phyloP scores from a whole-genome alignment of 2,329 filamentous ascomycete genomes.

The Fusarium piperis region DNA sequence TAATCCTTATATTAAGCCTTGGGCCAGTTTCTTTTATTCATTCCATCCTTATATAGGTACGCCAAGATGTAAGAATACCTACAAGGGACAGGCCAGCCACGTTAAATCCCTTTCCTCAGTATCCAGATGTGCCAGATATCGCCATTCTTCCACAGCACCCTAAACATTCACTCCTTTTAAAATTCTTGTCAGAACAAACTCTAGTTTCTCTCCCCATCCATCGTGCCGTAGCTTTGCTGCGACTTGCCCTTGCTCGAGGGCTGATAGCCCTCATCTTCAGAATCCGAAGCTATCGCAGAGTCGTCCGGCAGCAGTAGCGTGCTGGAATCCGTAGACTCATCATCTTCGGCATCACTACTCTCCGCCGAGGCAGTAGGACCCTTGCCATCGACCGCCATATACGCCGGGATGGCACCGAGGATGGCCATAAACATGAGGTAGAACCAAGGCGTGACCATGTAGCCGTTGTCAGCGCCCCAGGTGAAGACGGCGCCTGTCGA shows the following conservation, averaged over 20 bases:
- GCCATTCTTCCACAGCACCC: background rate
- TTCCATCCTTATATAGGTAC: background rate
- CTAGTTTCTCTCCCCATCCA: conserved; percentile 2
- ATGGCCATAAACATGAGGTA: conserved; percentile 71
- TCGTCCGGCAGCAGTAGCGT: conserved; percentile 34
- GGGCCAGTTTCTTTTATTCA: background rate
- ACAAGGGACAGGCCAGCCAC: background rate
- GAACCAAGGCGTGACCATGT: conserved; percentile 85
- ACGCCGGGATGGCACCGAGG: conserved; percentile 76
- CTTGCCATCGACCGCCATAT: conserved; percentile 78
- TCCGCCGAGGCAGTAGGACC: conserved; percentile 61
- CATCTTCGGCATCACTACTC: conserved; percentile 45
- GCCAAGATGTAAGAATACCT: background rate
- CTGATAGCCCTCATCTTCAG: conserved; percentile 30
- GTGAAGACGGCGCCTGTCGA: conserved; percentile 78
- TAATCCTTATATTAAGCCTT: background rate
- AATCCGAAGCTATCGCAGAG: conserved; percentile 32
- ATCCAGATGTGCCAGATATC: background rate
- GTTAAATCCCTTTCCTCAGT: background rate
- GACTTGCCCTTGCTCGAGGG: conserved; percentile 24
- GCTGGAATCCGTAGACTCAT: conserved; percentile 24
- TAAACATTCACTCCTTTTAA: background rate
- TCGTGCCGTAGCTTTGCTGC: conserved; percentile 34
- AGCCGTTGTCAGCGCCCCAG: conserved; percentile 78
- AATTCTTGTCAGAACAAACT: background rate